Evolutionary conservation across 257 asterid species (phyloP), one percentile per base, ranked within the genome.

Genomic region (Solanum virginianum): DNA sequence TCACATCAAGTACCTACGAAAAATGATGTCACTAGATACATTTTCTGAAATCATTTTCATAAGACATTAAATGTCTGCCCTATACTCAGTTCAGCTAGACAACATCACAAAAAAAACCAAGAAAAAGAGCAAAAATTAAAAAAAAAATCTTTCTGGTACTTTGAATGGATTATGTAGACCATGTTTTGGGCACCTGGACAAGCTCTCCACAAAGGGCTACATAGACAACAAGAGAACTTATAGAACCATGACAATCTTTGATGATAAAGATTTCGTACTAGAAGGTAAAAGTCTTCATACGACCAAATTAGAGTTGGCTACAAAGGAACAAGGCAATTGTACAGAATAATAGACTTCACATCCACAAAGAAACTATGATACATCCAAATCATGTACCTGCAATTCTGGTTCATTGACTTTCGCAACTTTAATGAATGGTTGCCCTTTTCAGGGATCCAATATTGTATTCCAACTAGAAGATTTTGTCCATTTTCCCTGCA

Each of bases 171-270:
- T 95, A 87, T 97, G 99, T 65, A 97, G 83, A 65, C 98, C 99
- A 91, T 97, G 98, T 88, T 97, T 95, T 59, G 99, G 98, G 89
- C 98, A 95, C 87, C 80, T 87, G 53, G 90, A 81, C 93, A 97
- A 88, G 95, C 99, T 95, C 92, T 95, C 98, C 83, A 97, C 97
- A 89, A 92, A 97, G 80, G 96, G 98, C 99, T 95, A 93, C 93
- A 92, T 81, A 80, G 41, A 60, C 81, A 66, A 70, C 59, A 77
- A 71, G 63, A 36, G 88, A 55, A 87, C 68, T 83, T 68, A 43
- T 80, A 65, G 82, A 83, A 85, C 24, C 13, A 80, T 59, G 39
- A 84, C 60, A 85, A 45, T 75, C 75, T 72, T 22, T 24, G 70
- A 45, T 43, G 54, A 29, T 43, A 39, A 63, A 69, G 81, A 59